Evolutionary conservation across 345 rosid species (phyloP).

Genomic region (Microthlaspi erraticum): DNA sequence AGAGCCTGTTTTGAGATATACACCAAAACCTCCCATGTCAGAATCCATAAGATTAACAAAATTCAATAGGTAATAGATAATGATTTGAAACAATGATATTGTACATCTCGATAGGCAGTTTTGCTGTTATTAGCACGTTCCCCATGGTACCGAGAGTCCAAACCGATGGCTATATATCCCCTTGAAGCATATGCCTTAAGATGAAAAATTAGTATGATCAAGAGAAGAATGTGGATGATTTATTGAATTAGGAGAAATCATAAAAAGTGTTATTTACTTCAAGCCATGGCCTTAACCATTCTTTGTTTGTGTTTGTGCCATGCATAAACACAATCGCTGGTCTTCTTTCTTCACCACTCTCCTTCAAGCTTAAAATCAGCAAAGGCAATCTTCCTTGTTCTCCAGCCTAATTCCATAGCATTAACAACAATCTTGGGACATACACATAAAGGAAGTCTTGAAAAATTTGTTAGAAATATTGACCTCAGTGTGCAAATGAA

Average conservation of each 20-base stretch:
- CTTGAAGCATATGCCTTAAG: conserved; percentile 86
- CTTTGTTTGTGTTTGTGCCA: conserved; percentile 76
- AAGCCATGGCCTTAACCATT: conserved; percentile 89
- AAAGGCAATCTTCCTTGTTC: conserved; percentile 80
- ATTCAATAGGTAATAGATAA: neutral
- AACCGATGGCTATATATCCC: conserved; percentile 75
- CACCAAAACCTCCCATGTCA: conserved; percentile 7
- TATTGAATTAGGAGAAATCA: neutral
- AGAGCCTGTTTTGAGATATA: conserved; percentile 65
- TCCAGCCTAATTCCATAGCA: conserved; percentile 52
- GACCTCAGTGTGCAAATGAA: conserved; percentile 80
- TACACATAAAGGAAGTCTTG: neutral
- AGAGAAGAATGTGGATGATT: neutral
- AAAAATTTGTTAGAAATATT: neutral
- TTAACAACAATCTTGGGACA: neutral
- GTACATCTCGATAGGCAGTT: conserved; percentile 75
- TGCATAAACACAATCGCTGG: conserved; percentile 92
- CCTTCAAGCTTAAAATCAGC: conserved; percentile 68
- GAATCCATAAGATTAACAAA: conserved; percentile 8
- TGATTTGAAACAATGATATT: neutral
- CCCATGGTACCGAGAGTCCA: conserved; percentile 95
- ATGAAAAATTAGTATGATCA: neutral
- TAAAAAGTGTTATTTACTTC: conserved; percentile 51
- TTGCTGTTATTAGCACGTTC: conserved; percentile 63
- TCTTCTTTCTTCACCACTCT: conserved; percentile 45